Evolutionary conservation across 306 rosid species (phyloP).

Genomic region (Citrullus mucosospermus): DNA sequence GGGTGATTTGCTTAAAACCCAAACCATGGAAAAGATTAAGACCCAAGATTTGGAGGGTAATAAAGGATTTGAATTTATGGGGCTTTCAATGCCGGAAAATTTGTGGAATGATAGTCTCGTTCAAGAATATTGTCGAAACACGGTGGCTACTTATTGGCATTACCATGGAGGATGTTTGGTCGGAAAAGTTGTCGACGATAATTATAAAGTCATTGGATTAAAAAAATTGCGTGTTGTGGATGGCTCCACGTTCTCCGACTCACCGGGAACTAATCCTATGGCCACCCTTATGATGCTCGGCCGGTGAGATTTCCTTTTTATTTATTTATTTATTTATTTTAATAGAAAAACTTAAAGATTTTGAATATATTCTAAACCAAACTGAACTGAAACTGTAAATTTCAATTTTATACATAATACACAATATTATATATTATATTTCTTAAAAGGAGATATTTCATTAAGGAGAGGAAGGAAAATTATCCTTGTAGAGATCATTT

Average conservation of each 20-base stretch:
- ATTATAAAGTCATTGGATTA: slow-evolving; percentile 9
- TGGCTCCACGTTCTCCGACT: not conserved
- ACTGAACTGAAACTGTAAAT: too few species aligned
- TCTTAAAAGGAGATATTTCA: too few species aligned
- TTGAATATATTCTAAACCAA: too few species aligned
- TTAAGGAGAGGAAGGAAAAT: too few species aligned
- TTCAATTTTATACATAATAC: too few species aligned
- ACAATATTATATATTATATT: too few species aligned
- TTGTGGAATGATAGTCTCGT: not conserved
- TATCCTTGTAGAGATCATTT: too few species aligned
- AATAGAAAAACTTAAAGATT: too few species aligned
- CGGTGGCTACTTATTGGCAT: slow-evolving; percentile 18
- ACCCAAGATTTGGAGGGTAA: not conserved
- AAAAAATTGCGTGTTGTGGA: slow-evolving; percentile 14
- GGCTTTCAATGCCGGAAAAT: not conserved
- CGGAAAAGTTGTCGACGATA: slow-evolving; percentile 17
- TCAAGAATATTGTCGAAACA: not conserved
- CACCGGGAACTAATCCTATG: slow-evolving; percentile 23
- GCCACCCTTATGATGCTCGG: slow-evolving; percentile 22
- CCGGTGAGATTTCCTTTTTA: not conserved
- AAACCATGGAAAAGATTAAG: not conserved
- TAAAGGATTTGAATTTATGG: not conserved
- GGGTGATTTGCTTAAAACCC: not conserved
- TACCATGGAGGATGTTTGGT: slow-evolving; percentile 19
- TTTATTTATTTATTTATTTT: too few species aligned